Conservation (phyloP, 1,284 basidiomycete genomes). For the Quambalaria eucalypti region DNA sequence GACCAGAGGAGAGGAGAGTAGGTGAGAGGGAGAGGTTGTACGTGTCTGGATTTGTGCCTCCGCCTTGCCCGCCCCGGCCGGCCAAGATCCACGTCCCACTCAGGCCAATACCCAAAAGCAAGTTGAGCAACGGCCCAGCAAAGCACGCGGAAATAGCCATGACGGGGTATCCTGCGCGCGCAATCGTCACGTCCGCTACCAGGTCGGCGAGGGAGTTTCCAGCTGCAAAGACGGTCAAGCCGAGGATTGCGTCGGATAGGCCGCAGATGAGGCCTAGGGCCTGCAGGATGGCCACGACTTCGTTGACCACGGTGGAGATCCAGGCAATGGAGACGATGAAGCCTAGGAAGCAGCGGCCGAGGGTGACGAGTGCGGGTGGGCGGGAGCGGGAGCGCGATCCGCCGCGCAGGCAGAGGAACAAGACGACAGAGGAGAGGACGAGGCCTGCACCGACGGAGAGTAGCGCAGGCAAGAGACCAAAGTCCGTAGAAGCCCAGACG, state of each 20-base stretch:
- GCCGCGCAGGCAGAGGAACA: too few relatives aligned
- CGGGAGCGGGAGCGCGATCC: neutral
- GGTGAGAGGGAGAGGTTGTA: conserved; percentile 68
- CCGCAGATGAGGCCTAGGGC: conserved; percentile 87
- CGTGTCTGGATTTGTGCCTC: neutral
- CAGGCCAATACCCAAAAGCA: conserved; percentile 77
- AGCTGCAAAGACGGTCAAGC: conserved; percentile 87
- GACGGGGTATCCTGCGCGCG: conserved; percentile 37
- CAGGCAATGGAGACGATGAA: conserved; percentile 39
- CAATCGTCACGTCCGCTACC: conserved; percentile 83
- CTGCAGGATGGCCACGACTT: conserved; percentile 51
- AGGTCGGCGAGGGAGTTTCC: conserved; percentile 93
- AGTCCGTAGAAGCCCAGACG: conserved; percentile 23
- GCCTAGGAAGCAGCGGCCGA: conserved; percentile 29
- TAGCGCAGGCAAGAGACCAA: too few relatives aligned
- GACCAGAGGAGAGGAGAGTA: conserved; percentile 71
- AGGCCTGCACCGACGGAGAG: too few relatives aligned
- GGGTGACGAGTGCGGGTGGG: neutral
- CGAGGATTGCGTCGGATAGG: conserved; percentile 92
- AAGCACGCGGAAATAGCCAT: conserved; percentile 75
- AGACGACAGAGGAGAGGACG: too few relatives aligned
- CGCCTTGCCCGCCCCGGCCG: too few relatives aligned
- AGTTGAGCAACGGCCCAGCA: conserved; percentile 91
- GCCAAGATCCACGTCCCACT: conserved; percentile 52
- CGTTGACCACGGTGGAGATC: conserved; percentile 43